phyloP scores from a whole-genome alignment of 257 asterid genomes.

The Plantago elongata region DNA sequence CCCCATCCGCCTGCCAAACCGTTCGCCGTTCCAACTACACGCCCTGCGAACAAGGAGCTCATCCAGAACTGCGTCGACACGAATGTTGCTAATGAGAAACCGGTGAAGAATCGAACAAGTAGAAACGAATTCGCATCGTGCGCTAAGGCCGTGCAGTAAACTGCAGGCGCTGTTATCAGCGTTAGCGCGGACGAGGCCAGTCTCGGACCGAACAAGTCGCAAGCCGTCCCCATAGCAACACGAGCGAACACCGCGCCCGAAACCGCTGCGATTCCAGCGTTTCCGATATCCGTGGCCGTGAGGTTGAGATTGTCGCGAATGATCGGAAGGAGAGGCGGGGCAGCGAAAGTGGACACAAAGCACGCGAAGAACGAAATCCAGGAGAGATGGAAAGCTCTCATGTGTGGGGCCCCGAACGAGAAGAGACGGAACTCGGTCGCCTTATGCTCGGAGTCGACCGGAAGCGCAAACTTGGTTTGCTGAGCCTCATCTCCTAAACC shows the following conservation, averaged over 20 bases:
- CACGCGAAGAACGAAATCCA: constrained; percentile 89
- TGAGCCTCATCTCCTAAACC: constrained; percentile 13
- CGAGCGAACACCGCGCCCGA: constrained; percentile 83
- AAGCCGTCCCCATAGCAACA: constrained; percentile 79
- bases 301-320: constrained; percentile 79
- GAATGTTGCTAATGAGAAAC: constrained; percentile 74
- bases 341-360: constrained; percentile 83
- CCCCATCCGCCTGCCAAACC: constrained; percentile 95
- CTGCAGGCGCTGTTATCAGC: constrained; percentile 73
- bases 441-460: constrained; percentile 81
- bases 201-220: constrained; percentile 77
- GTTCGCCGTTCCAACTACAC: constrained; percentile 75
- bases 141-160: constrained; percentile 43
- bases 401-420: constrained; percentile 66
- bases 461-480: constrained; percentile 36
- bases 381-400: constrained; percentile 81
- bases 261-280: constrained; percentile 82
- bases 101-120: constrained; percentile 61
- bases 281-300: constrained; percentile 82
- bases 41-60: constrained; percentile 67
- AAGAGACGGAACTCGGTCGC: constrained; percentile 47
- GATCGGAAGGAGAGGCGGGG: constrained; percentile 76
- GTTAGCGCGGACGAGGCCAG: constrained; percentile 63
- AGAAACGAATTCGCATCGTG: constrained; percentile 47
- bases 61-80: constrained; percentile 93